phyloP scores from a whole-genome alignment of 495 filamentous ascomycete genomes.

The Lasiosphaeria hispida region DNA sequence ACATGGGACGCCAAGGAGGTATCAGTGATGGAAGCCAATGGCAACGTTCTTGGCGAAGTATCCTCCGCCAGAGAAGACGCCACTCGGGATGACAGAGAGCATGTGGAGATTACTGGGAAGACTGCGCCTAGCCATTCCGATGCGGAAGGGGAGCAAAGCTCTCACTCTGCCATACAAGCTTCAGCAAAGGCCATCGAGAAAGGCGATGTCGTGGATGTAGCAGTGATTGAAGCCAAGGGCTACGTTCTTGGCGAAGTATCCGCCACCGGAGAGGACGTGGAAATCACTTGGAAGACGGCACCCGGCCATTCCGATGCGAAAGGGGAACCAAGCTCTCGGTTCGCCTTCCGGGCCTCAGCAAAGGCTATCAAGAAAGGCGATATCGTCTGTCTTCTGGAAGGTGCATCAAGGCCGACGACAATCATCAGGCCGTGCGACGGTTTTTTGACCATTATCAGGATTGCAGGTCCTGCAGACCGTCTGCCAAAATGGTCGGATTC shows the following conservation, averaged over 20 bases:
- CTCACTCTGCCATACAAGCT: slow-evolving; percentile 25
- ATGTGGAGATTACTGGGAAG: slow-evolving; percentile 26
- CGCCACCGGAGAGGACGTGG: slow-evolving; percentile 18
- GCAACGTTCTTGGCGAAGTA: slow-evolving; percentile 1
- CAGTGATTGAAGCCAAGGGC: too few species aligned
- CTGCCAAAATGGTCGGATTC: slow-evolving; percentile 5
- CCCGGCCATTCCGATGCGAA: slow-evolving; percentile 7
- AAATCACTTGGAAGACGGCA: slow-evolving; percentile 24
- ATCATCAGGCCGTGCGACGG: slow-evolving; percentile 25
- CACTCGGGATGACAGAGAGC: too few species aligned
- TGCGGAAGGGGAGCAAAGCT: slow-evolving; percentile 10
- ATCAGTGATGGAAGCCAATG: background rate
- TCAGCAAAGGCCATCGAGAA: slow-evolving; percentile 8
- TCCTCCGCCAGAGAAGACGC: slow-evolving; percentile 17
- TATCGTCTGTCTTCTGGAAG: slow-evolving; percentile 31
- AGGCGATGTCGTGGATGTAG: background rate
- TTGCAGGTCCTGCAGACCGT: slow-evolving; percentile 20
- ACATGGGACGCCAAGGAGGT: background rate
- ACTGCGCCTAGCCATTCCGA: slow-evolving; percentile 8
- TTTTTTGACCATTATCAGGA: slow-evolving; percentile 26
- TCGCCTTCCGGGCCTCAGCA: slow-evolving; percentile 27
- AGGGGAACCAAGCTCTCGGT: slow-evolving; percentile 15
- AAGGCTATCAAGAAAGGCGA: slow-evolving; percentile 24
- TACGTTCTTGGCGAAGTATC: slow-evolving; percentile 3
- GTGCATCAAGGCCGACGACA: slow-evolving; percentile 24